Conservation (phyloP, 1,139 yeast species). For the Saccharomyces pastorianus region DNA sequence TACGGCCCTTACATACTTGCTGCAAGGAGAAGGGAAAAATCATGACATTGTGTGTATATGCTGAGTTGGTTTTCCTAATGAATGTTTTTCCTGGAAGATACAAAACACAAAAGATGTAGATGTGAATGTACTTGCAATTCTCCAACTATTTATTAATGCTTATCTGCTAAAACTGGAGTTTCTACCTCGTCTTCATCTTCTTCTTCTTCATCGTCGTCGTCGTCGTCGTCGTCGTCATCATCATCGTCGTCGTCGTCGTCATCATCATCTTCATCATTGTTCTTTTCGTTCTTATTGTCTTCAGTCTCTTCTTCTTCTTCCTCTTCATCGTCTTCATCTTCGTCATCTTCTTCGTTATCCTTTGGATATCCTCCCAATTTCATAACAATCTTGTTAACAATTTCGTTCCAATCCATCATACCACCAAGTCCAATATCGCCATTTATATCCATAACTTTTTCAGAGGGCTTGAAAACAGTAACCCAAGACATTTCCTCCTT, state of each 20-base stretch:
- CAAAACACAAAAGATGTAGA: background rate
- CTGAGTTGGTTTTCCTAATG: background rate
- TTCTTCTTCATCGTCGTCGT: conserved; percentile 32
- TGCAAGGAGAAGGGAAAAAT: background rate
- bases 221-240: conserved; percentile 37
- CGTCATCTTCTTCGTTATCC: conserved; percentile 72
- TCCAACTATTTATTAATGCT: background rate
- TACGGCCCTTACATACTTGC: background rate
- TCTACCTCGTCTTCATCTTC: background rate
- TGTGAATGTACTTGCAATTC: background rate
- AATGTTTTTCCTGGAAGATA: background rate
- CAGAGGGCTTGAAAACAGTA: conserved; percentile 82
- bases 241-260: conserved; percentile 40
- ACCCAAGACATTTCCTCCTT: conserved; percentile 58
- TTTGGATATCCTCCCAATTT: conserved; percentile 87
- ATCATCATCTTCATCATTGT: conserved; percentile 37
- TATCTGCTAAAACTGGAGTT: background rate
- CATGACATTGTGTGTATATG: background rate
- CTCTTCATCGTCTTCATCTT: conserved; percentile 47
- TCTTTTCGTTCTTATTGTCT: conserved; percentile 32
- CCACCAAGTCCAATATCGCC: conserved; percentile 98
- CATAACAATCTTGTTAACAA: conserved; percentile 73
- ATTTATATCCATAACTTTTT: conserved; percentile 75
- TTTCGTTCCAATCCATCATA: conserved; percentile 87
- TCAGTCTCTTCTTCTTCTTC: conserved; percentile 35